phyloP scores from a whole-genome alignment of 2,329 filamentous ascomycete species.

The Stemphylium beticola region DNA sequence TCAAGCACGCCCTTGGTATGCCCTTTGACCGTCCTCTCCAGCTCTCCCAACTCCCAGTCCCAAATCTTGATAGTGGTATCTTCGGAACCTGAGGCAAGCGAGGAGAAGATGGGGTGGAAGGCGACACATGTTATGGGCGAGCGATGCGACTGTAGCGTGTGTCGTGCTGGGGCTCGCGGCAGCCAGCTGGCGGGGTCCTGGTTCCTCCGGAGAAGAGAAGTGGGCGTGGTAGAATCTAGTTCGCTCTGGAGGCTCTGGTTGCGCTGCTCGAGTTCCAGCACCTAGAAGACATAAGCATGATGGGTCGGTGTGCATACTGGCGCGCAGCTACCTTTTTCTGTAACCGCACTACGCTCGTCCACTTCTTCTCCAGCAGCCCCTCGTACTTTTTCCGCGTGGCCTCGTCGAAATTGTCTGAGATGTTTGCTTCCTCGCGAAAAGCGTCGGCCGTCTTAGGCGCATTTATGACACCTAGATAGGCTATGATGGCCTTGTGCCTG shows the following conservation, averaged over 20 bases:
- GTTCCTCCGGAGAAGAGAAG: slow-evolving; percentile 77
- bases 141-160: slow-evolving; percentile 83
- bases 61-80: slow-evolving; percentile 96
- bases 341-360: slow-evolving; percentile 91
- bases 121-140: slow-evolving; percentile 83
- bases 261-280: slow-evolving; percentile 88
- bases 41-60: slow-evolving; percentile 93
- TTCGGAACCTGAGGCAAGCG: slow-evolving; percentile 86
- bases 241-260: slow-evolving; percentile 78
- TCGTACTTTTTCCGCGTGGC: slow-evolving; percentile 92
- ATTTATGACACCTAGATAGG: slow-evolving; percentile 79
- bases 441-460: slow-evolving; percentile 72
- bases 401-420: slow-evolving; percentile 77
- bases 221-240: slow-evolving; percentile 81
- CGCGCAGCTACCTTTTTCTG: slow-evolving; percentile 79
- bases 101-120: slow-evolving; percentile 91
- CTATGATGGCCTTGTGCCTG: slow-evolving; percentile 92
- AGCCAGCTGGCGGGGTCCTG: slow-evolving; percentile 87
- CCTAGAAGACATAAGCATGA: slow-evolving; percentile 59
- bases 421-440: slow-evolving; percentile 76
- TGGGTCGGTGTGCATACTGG: not conserved
- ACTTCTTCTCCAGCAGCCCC: slow-evolving; percentile 94
- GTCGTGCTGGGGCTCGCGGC: slow-evolving; percentile 79
- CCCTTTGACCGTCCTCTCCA: slow-evolving; percentile 88
- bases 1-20: slow-evolving; percentile 89